Base-by-base conservation (phyloP, 495 filamentous ascomycete species). In the Hyphodiscus hymeniophilus region DNA sequence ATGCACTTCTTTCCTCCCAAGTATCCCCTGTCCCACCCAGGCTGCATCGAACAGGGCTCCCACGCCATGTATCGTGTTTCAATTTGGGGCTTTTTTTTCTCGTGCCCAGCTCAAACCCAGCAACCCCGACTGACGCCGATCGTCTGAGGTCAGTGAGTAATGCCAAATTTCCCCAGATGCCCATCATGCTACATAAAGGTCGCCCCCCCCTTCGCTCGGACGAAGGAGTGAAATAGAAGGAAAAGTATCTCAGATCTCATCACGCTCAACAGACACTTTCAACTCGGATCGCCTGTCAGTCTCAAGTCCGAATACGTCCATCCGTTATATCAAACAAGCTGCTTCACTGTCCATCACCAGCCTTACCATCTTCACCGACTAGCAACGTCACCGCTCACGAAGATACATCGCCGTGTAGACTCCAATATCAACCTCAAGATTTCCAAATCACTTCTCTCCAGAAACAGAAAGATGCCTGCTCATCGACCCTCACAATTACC, bases 401-500 rank as follows among this genome's bases (percentile, higher is more conserved):
- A 28, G 4, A 28, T 10, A 28, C 26, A 5, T 28, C 26, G 10
- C 4, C 4, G 26, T 28, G 26, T 28, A 28, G 10, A 28, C 26
- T 28, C 26, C 5, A 36, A 36, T 13, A 41, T 41, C 18, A 23
- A 21, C 38, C 12, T n/a, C 38, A 11, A 41, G 11, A 24, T 5
- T 10, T 17, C 5, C 18, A 15, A 17, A 41, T 41, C 22, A 24
- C 11, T 32, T 15, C 22, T 3, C 35, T 18, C 26, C 38, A n/a
- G n/a, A n/a, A n/a, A 46, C 32, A 50, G 12, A 18, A 77, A 63
- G 55, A 82, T 84, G 80, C 79, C 80, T 74, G 73, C 72, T 59
- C 74, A 85, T 67, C 78, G 79, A 59, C 75, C 82, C 43, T 78
- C 79, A 58, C 74, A 79, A 54, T 81, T 89, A 54, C 86, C 86